Percentiles rank a stretch among this genome's conserved stretches.
These are phyloP conservation scores for Aphanomyces euteiches DNA, from an alignment of 352 stramenopile species.

Conservation along the genomic window DNA sequence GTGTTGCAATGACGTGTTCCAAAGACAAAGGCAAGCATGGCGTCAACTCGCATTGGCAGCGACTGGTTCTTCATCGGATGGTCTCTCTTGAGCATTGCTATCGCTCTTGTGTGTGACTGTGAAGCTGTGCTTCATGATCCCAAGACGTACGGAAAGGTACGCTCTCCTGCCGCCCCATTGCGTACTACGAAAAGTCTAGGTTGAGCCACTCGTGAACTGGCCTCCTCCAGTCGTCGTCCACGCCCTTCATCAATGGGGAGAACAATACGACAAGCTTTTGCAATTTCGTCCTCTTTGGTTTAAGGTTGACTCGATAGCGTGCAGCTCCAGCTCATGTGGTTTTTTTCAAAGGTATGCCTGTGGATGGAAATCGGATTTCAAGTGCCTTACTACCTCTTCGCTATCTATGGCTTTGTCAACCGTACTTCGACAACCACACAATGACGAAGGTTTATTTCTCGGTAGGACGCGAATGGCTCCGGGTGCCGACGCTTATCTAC, in stretches of 20 bases:
- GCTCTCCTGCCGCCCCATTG: neutral
- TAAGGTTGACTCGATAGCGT: neutral
- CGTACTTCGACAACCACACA: neutral
- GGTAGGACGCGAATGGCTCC: slow-evolving; percentile 18
- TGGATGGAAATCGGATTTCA: slow-evolving; percentile 15
- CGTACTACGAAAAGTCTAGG: neutral
- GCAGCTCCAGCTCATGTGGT: neutral
- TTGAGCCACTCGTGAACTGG: slow-evolving; percentile 14
- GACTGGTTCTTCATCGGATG: slow-evolving; percentile 22
- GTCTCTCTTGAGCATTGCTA: slow-evolving; percentile 1
- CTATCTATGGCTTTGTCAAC: slow-evolving; percentile 15
- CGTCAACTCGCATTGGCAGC: neutral
- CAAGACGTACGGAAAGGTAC: slow-evolving; percentile 20
- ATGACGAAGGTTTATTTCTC: neutral
- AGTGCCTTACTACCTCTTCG: slow-evolving; percentile 21
- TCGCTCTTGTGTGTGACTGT: slow-evolving; percentile 7
- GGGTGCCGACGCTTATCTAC: slow-evolving; percentile 16
- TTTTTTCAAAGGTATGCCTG: slow-evolving; percentile 1
- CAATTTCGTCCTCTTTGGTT: slow-evolving; percentile 12
- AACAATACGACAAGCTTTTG: slow-evolving; percentile 6
- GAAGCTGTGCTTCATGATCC: slow-evolving; percentile 16
- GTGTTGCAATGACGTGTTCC: neutral
- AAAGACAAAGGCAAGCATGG: neutral
- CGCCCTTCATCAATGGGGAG: slow-evolving; percentile 10
- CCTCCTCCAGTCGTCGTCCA: slow-evolving; percentile 3